Base-by-base conservation (phyloP, 2,329 filamentous ascomycete genomes). In the Chrysoporthe cubensis region DNA sequence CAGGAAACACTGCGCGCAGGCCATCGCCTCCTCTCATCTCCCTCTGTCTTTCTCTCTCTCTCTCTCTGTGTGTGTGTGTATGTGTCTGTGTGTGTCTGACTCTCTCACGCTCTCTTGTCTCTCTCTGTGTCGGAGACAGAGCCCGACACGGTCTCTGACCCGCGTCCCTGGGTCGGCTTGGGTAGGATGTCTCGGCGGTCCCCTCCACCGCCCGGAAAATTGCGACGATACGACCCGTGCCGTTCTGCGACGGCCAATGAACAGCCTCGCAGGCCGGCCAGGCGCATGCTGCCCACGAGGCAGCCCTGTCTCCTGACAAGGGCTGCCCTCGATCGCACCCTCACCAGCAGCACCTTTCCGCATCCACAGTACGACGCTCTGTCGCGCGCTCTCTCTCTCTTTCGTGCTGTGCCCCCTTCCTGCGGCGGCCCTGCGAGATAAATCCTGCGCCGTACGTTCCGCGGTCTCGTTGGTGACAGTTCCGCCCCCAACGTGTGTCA, bases 161-260 rank as follows among this genome's bases (percentile, higher is more conserved):
- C 42, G 61, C 37, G 59, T 66, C 48, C 37, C 66, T 52, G 59
- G 59, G 46, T 63, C 48, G 40, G 50, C 34, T 37, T 37, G 46
- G 34, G 61, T 62, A 59, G 66, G 44, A 60, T 64, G 64, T 60
- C 64, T 68, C 50, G 61, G 46, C 43, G 60, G 62, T 59, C 54
- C 58, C 63, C 11, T 48, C 50, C 62, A 46, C 48, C 16, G 54
- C 57, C 64, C 67, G 64, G 60, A 69, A 56, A 63, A 62, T 68
- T 66, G 66, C 62, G 42, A 62, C 58, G 62, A 62, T 62, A 69
- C 65, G 68, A 69, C 68, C 68, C 68, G 68, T 67, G 65, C 68
- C 68, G 65, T 58, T 44, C 62, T 26, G 14, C 34, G 3, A 43
- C 14, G 50, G 50, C 65, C 68, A 67, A 69, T 63, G 42, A 43